A percentile compares a stretch with the other conserved stretches of the same genome.
Evolutionary conservation across 176 grass and related monocot genomes (phyloP).

Genomic region (Ananas comosus): DNA sequence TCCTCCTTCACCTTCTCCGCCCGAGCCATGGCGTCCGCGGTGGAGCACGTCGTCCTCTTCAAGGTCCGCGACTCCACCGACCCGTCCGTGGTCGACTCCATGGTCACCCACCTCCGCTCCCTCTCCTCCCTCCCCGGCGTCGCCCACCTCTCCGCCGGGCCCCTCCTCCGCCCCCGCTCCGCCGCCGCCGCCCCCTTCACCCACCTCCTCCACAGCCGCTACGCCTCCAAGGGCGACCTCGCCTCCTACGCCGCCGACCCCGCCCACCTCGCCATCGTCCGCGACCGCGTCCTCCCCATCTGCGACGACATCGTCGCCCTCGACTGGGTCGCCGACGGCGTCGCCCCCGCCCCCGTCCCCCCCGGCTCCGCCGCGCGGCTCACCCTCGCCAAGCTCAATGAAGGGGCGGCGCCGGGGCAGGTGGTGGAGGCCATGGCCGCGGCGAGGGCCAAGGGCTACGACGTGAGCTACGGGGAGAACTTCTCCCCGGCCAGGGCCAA

Average conservation of each 20-base stretch:
- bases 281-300: conserved; percentile 49
- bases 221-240: conserved; percentile 64
- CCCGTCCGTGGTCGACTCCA: conserved; percentile 41
- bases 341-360: conserved; percentile 24
- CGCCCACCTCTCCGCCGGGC: conserved; percentile 56
- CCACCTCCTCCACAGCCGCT: conserved; percentile 81
- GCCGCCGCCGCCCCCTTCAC: conserved; percentile 57
- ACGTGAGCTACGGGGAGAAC: conserved; percentile 76
- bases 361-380: conserved; percentile 50
- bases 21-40: conserved; percentile 10
- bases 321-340: conserved; percentile 52
- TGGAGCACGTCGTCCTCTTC: conserved; percentile 97
- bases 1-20: too few species aligned
- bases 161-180: conserved; percentile 59
- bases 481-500: conserved; percentile 87
- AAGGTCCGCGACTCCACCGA: conserved; percentile 46
- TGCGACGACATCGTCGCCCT: conserved; percentile 59
- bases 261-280: conserved; percentile 63
- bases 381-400: conserved; percentile 60
- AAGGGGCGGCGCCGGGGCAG: conserved; percentile 24
- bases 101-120: conserved; percentile 50
- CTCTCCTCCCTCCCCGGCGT: conserved; percentile 47
- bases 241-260: conserved; percentile 57
- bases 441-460: conserved; percentile 25
- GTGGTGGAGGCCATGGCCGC: conserved; percentile 32